Percentiles rank a stretch among this genome's conserved stretches.
These are phyloP conservation scores for Chaetomiaceae sp. DNA, from an alignment of 2,329 filamentous ascomycete genomes.

Conservation along the genomic window DNA sequence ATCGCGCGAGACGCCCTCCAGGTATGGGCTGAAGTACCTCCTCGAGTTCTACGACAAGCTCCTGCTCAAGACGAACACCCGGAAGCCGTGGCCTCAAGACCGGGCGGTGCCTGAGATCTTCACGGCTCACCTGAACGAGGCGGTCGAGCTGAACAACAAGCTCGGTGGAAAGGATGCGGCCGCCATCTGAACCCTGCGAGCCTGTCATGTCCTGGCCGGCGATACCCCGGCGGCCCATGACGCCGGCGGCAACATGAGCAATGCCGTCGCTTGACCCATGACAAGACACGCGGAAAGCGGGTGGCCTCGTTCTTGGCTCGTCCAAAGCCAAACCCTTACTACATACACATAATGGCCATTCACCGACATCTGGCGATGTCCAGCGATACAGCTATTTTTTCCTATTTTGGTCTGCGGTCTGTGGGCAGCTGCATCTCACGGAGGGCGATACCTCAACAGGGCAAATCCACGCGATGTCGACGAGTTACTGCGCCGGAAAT, in stretches of 20 bases:
- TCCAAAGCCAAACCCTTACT: not conserved
- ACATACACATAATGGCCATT: constrained; percentile 2
- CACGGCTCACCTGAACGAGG: constrained; percentile 28
- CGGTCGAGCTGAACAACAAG: constrained; percentile 21
- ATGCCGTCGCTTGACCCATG: not conserved
- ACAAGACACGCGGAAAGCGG: no score
- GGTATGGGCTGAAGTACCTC: constrained; percentile 57
- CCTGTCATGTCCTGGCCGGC: not conserved
- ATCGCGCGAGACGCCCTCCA: constrained; percentile 40
- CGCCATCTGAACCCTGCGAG: not conserved
- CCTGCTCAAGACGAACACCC: constrained; percentile 25
- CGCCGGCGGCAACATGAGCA: not conserved
- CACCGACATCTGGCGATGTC: not conserved
- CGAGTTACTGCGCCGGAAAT: not conserved
- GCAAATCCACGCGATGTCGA: not conserved
- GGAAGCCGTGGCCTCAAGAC: constrained; percentile 25
- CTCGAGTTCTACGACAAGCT: constrained; percentile 56
- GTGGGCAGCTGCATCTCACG: not conserved
- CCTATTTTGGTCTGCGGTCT: constrained; percentile 2
- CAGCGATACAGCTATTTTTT: constrained; percentile 1
- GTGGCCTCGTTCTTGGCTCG: constrained; percentile 1
- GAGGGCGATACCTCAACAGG: not conserved
- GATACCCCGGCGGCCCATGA: not conserved
- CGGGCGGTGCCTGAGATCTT: constrained; percentile 30
- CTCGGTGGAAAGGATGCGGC: not conserved